Evolutionary conservation across 73 alveolate genomes (phyloP).

Genomic region (Stentor coeruleus): DNA sequence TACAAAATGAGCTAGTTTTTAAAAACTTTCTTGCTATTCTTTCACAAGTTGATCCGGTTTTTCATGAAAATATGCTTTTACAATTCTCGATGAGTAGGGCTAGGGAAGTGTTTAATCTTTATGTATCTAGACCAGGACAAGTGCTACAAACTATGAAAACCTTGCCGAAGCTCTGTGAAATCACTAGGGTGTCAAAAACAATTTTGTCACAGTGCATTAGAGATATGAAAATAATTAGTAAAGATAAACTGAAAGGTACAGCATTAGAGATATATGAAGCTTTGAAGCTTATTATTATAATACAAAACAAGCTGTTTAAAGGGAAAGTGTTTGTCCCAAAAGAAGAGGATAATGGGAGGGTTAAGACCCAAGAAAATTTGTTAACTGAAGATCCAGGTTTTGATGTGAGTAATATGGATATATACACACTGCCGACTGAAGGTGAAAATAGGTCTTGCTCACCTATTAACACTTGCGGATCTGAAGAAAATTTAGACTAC

Average conservation of each 20-base stretch:
- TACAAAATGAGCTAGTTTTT: not conserved
- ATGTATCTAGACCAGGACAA: not conserved
- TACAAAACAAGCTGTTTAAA: not conserved
- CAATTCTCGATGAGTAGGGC: not conserved
- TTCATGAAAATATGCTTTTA: not conserved
- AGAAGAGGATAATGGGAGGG: not conserved
- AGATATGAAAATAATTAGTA: not conserved
- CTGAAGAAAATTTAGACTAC: not conserved
- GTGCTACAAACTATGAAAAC: slow-evolving; percentile 13
- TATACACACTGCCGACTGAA: not conserved
- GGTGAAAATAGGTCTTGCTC: not conserved
- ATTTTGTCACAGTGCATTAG: not conserved
- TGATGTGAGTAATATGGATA: not conserved
- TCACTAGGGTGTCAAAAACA: not conserved
- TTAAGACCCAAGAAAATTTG: not conserved
- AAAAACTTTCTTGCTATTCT: not conserved
- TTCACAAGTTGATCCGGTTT: not conserved
- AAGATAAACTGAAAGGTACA: not conserved
- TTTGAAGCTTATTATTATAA: not conserved
- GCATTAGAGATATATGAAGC: not conserved
- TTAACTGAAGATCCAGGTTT: not conserved
- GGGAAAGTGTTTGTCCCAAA: not conserved
- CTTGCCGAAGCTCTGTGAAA: not conserved
- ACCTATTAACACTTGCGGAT: not conserved
- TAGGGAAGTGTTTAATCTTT: not conserved